Percentiles rank a stretch among this genome's conserved stretches.
These are phyloP conservation scores for Annulohypoxylon truncatum DNA, from an alignment of 2,329 filamentous ascomycete species.

Conservation along the genomic window DNA sequence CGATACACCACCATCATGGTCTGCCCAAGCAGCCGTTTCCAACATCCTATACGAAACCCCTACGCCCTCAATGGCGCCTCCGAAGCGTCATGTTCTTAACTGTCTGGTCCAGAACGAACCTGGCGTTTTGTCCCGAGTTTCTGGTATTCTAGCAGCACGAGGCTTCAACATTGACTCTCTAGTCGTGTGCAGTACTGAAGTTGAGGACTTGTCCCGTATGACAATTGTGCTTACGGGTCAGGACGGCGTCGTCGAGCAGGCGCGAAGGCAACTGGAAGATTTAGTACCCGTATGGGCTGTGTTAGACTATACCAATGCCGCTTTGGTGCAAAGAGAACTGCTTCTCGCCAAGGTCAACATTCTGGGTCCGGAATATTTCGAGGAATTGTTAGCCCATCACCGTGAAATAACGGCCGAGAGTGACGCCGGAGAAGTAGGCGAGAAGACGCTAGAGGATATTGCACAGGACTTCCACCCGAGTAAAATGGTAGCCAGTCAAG, in stretches of 20 bases:
- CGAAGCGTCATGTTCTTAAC: constrained; percentile 96
- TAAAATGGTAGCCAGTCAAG: constrained; percentile 86
- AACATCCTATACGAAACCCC: constrained; percentile 99
- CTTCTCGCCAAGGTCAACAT: constrained; percentile 97
- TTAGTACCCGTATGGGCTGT: constrained; percentile 98
- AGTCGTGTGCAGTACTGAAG: constrained; percentile 97
- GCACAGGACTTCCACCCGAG: constrained; percentile 87
- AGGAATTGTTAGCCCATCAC: constrained; percentile 95
- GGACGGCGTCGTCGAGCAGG: constrained; percentile 97
- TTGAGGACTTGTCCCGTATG: constrained; percentile 97
- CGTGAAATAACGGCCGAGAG: constrained; percentile 77
- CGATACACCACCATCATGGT: constrained; percentile 81
- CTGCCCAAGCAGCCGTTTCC: constrained; percentile 93
- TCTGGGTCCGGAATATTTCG: constrained; percentile 96
- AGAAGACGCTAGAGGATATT: constrained; percentile 58
- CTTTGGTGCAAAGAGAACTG: constrained; percentile 94
- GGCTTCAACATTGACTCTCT: constrained; percentile 99
- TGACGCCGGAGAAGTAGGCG: constrained; percentile 58
- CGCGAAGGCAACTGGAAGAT: constrained; percentile 93
- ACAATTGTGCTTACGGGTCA: constrained; percentile 97
- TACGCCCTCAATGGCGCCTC: constrained; percentile 81
- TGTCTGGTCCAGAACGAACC: constrained; percentile 99
- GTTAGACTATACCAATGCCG: constrained; percentile 91
- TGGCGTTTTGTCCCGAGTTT: constrained; percentile 94
- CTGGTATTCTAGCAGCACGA: constrained; percentile 92